Conservation (phyloP, 2,329 filamentous ascomycete genomes). For the Herpotrichia juniperi region DNA sequence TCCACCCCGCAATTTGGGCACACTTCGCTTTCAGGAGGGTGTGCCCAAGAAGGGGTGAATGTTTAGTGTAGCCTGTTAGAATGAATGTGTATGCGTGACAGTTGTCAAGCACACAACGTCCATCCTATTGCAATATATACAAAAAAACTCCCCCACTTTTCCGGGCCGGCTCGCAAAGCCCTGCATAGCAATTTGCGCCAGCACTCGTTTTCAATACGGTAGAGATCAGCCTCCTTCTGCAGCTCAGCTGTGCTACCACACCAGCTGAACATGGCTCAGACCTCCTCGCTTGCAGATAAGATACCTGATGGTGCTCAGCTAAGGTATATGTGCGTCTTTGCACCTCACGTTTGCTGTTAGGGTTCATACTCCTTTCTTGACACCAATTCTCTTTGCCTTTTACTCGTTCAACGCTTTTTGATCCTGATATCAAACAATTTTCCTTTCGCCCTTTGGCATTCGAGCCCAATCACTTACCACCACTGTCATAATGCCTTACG, state of each 20-base stretch:
- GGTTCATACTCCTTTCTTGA: not conserved
- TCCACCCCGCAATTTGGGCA: too few relatives aligned
- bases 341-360: not conserved
- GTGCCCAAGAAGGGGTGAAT: too few relatives aligned
- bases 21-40: too few relatives aligned
- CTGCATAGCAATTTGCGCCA: not conserved
- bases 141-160: not conserved
- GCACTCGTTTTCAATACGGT: not conserved
- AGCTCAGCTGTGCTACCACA: not conserved
- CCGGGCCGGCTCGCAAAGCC: not conserved
- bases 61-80: too few relatives aligned
- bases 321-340: not conserved
- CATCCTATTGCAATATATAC: not conserved
- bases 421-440: not conserved
- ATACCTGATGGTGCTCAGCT: not conserved
- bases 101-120: too few relatives aligned
- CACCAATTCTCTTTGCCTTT: not conserved
- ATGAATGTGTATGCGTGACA: not conserved
- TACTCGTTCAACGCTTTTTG: not conserved
- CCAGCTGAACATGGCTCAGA: not conserved
- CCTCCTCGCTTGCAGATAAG: not conserved
- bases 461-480: not conserved
- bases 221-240: not conserved
- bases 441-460: not conserved
- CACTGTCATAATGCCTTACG: not conserved